Evolutionary conservation across 1,139 yeast genomes (phyloP).

Genomic region (Candida albicans): DNA sequence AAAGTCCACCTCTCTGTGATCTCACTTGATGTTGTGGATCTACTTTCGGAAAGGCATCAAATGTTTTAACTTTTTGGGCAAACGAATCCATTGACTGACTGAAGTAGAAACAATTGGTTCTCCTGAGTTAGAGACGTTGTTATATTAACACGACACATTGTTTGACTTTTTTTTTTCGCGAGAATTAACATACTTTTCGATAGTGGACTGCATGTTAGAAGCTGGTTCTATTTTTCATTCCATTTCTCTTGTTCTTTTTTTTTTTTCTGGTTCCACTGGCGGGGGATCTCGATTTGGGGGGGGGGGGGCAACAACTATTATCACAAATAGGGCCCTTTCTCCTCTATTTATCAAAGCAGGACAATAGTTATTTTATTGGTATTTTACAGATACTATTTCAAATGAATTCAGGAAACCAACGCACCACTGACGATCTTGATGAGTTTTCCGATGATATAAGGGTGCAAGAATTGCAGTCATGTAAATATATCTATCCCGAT

Average conservation of each 20-base stretch:
- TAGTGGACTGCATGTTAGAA: too few relatives aligned
- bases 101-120: neutral
- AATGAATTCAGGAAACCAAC: neutral
- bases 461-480: constrained; percentile 46
- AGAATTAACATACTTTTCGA: too few relatives aligned
- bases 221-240: too few relatives aligned
- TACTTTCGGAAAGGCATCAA: constrained; percentile 92
- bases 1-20: constrained; percentile 73
- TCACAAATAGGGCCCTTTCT: too few relatives aligned
- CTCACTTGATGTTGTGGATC: constrained; percentile 73
- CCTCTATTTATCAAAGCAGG: too few relatives aligned
- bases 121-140: neutral
- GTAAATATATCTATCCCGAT: constrained; percentile 54
- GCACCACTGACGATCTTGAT: neutral
- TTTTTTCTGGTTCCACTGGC: too few relatives aligned
- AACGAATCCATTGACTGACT: constrained; percentile 34
- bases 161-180: neutral
- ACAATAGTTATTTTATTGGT: too few relatives aligned
- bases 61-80: constrained; percentile 52
- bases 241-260: too few relatives aligned
- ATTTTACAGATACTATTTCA: neutral
- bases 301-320: too few relatives aligned
- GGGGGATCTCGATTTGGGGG: too few relatives aligned
- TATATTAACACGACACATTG: neutral
- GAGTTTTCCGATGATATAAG: constrained; percentile 25